A percentile compares a stretch with the other conserved stretches of the same genome.
These are phyloP conservation scores for Basidiobolus meristosporus DNA, from an alignment of 371 early-diverging fungal species.

Conservation along the genomic window DNA sequence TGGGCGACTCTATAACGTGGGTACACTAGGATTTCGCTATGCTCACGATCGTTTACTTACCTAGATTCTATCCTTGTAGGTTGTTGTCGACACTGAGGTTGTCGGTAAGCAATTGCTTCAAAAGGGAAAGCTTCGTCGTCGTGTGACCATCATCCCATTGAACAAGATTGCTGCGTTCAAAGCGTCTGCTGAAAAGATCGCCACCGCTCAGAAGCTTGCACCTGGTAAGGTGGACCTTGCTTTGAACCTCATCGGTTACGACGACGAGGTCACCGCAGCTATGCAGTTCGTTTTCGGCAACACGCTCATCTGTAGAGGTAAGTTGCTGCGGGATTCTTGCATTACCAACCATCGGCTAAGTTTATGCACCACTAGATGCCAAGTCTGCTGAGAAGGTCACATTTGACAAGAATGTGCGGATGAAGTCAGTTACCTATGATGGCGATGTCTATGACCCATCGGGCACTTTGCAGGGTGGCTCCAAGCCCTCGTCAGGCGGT, in stretches of 20 bases:
- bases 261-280: constrained; percentile 55
- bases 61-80: constrained; percentile 13
- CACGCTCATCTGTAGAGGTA: constrained; percentile 72
- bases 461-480: constrained; percentile 96
- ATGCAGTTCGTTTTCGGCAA: constrained; percentile 93
- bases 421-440: constrained; percentile 88
- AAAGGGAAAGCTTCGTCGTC: constrained; percentile 49
- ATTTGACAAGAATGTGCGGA: constrained; percentile 56
- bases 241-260: constrained; percentile 60
- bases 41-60: not conserved
- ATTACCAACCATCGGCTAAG: not conserved
- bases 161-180: constrained; percentile 72
- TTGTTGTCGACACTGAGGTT: constrained; percentile 85
- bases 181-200: constrained; percentile 44
- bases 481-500: constrained; percentile 55
- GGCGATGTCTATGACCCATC: constrained; percentile 98
- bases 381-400: constrained; percentile 75
- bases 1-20: constrained; percentile 75
- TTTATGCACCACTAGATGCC: constrained; percentile 26
- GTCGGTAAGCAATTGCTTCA: constrained; percentile 73
- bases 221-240: constrained; percentile 76
- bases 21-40: not conserved
- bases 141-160: constrained; percentile 94
- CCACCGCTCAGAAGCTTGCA: constrained; percentile 46
- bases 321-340: not conserved